A percentile compares a stretch with the other conserved stretches of the same genome.
Evolutionary conservation across 441 rosid species (phyloP).

Genomic region (Melianthus villosus): DNA sequence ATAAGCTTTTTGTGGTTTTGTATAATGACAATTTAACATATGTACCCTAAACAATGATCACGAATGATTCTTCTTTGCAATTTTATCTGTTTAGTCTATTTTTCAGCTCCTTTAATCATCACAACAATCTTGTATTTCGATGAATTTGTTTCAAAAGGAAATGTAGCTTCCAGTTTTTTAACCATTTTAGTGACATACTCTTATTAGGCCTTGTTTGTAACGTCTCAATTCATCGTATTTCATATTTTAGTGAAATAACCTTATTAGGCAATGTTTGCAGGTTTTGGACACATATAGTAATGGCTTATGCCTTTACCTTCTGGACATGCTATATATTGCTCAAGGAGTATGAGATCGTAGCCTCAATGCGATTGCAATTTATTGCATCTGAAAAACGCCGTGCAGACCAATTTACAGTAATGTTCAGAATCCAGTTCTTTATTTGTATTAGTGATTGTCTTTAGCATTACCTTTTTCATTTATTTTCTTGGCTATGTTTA

Average conservation of each 20-base stretch:
- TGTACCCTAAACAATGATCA: too few species aligned
- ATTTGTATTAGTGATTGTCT: background rate
- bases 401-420: conserved; percentile 84
- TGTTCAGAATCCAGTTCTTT: conserved; percentile 6
- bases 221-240: background rate
- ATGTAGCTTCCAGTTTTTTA: too few species aligned
- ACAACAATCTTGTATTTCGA: too few species aligned
- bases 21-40: too few species aligned
- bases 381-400: conserved; percentile 70
- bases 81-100: too few species aligned
- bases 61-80: too few species aligned
- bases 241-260: background rate
- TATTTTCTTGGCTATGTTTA: background rate
- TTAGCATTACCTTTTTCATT: conserved; percentile 1
- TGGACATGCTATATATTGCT: conserved; percentile 74
- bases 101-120: too few species aligned
- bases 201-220: too few species aligned
- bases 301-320: conserved; percentile 79
- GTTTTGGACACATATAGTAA: conserved; percentile 60
- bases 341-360: conserved; percentile 67
- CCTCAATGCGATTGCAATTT: conserved; percentile 75
- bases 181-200: too few species aligned
- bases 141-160: too few species aligned
- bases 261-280: conserved; percentile 20
- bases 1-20: too few species aligned